Conservation (phyloP, 2,329 filamentous ascomycete species). For the Macrophomina tecta region DNA sequence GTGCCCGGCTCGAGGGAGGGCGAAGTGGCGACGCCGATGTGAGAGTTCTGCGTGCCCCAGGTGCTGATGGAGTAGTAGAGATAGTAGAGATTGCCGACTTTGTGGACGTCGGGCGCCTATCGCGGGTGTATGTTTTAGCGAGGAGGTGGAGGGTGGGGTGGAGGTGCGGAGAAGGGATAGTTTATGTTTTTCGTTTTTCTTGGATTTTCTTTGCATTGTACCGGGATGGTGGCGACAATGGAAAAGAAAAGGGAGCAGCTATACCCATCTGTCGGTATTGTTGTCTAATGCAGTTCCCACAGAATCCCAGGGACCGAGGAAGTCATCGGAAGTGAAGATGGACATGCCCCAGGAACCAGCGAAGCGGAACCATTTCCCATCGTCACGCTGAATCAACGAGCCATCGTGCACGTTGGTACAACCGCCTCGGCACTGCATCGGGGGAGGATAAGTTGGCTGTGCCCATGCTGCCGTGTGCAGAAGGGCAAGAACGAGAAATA, state of each 20-base stretch:
- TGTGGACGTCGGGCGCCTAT: constrained; percentile 66
- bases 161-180: no score
- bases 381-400: constrained; percentile 48
- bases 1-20: constrained; percentile 56
- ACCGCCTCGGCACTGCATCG: constrained; percentile 46
- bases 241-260: neutral
- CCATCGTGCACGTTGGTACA: constrained; percentile 55
- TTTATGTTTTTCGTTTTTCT: no score
- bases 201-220: neutral
- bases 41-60: constrained; percentile 64
- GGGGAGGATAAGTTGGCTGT: constrained; percentile 34
- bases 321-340: constrained; percentile 50
- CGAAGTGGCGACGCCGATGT: constrained; percentile 64
- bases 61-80: constrained; percentile 67
- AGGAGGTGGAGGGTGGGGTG: no score
- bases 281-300: constrained; percentile 51
- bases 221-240: neutral
- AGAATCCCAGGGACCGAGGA: constrained; percentile 56
- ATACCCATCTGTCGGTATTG: constrained; percentile 57
- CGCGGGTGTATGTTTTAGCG: no score
- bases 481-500: neutral
- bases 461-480: neutral
- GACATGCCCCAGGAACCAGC: constrained; percentile 55
- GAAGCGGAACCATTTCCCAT: constrained; percentile 57
- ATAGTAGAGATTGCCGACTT: constrained; percentile 63